phyloP scores from a whole-genome alignment of 345 rosid genomes.

The Syzygium grande region DNA sequence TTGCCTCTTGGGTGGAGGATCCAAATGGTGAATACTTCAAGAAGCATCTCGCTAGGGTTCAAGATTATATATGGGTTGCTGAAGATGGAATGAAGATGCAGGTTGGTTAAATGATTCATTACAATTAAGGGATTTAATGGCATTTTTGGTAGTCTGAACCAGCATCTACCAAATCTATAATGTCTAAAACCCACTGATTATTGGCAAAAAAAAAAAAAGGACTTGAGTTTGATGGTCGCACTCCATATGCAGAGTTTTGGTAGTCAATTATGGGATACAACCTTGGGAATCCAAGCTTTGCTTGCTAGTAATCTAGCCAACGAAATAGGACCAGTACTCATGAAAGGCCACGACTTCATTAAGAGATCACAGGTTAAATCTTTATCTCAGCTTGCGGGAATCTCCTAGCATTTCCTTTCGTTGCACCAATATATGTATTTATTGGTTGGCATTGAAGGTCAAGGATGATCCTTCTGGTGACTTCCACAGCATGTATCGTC shows the following conservation, averaged over 20 bases:
- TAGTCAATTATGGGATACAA: slow-evolving; percentile 58
- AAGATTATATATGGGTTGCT: too few relatives aligned
- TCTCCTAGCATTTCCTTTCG: neutral
- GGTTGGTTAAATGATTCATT: too few relatives aligned
- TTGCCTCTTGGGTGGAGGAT: too few relatives aligned
- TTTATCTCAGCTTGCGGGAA: neutral
- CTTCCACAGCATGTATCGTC: slow-evolving; percentile 17
- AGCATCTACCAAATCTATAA: too few relatives aligned
- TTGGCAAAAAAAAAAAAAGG: too few relatives aligned
- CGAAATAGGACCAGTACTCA: slow-evolving; percentile 21
- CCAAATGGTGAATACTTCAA: too few relatives aligned
- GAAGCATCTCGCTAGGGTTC: too few relatives aligned
- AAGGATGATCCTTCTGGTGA: slow-evolving; percentile 22
- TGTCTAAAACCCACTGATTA: too few relatives aligned
- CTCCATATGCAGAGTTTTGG: slow-evolving; percentile 32
- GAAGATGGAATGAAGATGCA: too few relatives aligned
- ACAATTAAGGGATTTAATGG: too few relatives aligned
- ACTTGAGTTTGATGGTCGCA: neutral
- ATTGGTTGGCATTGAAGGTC: neutral
- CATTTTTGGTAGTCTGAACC: too few relatives aligned
- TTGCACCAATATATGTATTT: neutral
- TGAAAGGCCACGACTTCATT: slow-evolving; percentile 22
- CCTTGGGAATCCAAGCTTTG: slow-evolving; percentile 30
- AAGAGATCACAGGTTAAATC: slow-evolving; percentile 38
- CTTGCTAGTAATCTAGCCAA: slow-evolving; percentile 20